Evolutionary conservation across 2,329 filamentous ascomycete species (phyloP), one percentile per base, ranked within the genome.

Genomic region (Penicillium sp.): DNA sequence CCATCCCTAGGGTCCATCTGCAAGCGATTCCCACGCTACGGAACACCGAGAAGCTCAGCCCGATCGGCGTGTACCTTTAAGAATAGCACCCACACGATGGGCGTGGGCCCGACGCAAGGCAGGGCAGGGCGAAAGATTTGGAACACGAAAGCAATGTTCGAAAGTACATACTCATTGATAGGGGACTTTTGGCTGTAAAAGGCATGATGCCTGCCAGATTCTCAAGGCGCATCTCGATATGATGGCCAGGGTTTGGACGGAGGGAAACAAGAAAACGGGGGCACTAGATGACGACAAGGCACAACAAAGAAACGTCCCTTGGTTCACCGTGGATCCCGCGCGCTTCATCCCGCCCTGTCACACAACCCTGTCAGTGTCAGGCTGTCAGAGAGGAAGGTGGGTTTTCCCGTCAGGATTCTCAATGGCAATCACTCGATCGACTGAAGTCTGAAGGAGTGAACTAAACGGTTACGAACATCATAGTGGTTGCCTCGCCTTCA

Each of bases 61-160:
- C 28, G 62, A 67, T 66, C 63, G 60, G 62, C 65, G 54, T 57
- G 17, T 54, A 20, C 15, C 15, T 38, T 62, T 60, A 59, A 59
- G 59, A 67, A 66, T 65, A 64, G 63, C 63, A 64, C 59, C 59
- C 63, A 65, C 65, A 65, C 53, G 31, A 41, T 52, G 22, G 37
- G 12, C 55, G 55, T 59, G 61, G 55, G 39, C 48, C 52, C 25
- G 59, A 65, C 59, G 63, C 61, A 64, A 66, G 60, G 50, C 52
- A 52, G 58, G 58, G 45, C 60, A 57, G 60, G 61, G 64, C 65
- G 42, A 34, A 28, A 28, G 22, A 22, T 37, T 55, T 38, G 38
- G 53, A 55, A 48, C 53, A 55, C 42, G 53, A 55, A 47, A 42
- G 31, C 31, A 31, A 8, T 51, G 11, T 22, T n/a, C 22, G 35